These are phyloP conservation scores for Trichosporon sp. DNA, from an alignment of 1,284 basidiomycete species.

Conservation along the genomic window DNA sequence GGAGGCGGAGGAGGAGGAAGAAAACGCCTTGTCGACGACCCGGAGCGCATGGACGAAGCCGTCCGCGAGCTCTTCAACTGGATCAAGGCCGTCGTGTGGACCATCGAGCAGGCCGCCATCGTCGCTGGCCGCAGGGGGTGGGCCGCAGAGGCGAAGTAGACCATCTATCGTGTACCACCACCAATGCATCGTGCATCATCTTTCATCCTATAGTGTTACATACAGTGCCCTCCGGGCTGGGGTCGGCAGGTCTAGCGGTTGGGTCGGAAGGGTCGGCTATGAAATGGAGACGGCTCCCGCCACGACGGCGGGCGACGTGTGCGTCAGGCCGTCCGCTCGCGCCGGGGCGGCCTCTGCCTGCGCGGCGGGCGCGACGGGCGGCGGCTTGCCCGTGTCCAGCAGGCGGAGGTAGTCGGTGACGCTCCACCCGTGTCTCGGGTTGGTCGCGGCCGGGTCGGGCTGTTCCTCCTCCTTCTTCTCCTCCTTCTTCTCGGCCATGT, in stretches of 20 bases:
- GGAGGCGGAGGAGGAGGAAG: neutral
- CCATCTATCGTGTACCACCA: neutral
- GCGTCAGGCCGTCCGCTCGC: neutral
- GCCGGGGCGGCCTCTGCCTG: neutral
- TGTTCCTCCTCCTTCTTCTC: conserved; percentile 9
- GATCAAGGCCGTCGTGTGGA: conserved; percentile 51
- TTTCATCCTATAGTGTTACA: neutral
- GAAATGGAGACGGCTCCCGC: neutral
- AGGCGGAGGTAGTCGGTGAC: conserved; percentile 34
- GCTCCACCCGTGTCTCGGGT: conserved; percentile 33
- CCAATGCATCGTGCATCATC: neutral
- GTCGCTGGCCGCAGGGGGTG: conserved; percentile 37
- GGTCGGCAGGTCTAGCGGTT: neutral
- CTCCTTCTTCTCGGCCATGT: conserved; percentile 18
- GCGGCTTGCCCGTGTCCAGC: conserved; percentile 31
- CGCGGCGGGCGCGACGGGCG: neutral
- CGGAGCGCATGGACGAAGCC: conserved; percentile 45
- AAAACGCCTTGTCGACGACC: conserved; percentile 36
- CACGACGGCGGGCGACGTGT: neutral
- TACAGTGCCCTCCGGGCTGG: neutral
- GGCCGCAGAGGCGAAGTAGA: conserved; percentile 1
- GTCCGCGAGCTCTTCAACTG: conserved; percentile 49
- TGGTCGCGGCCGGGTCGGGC: conserved; percentile 13
- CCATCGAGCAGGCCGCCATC: conserved; percentile 48
- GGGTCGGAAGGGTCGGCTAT: neutral